Percentiles rank a stretch among this genome's conserved stretches.
phyloP scores from a whole-genome alignment of 2,329 filamentous ascomycete species.

The Colletotrichum coccodes region DNA sequence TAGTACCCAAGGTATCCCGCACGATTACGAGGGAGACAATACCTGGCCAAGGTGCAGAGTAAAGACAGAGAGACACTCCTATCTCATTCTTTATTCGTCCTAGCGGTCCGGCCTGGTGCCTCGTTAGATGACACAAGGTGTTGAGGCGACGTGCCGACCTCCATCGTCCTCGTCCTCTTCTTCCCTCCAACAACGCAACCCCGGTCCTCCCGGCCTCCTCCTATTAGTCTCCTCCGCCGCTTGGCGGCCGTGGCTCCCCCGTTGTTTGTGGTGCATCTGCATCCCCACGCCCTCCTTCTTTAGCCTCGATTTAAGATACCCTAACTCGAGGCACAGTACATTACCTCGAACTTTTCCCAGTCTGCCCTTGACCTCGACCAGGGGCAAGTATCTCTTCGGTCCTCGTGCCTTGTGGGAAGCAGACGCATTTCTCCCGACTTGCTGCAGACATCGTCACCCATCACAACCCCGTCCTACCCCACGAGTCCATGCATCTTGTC shows the following conservation, averaged over 20 bases:
- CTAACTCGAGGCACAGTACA: constrained; percentile 7
- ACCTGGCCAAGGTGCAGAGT: not conserved
- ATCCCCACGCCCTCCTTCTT: constrained; percentile 6
- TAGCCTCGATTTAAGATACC: constrained; percentile 2
- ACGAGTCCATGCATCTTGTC: constrained; percentile 33
- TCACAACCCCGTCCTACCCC: constrained; percentile 28
- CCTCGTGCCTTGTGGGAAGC: constrained; percentile 2
- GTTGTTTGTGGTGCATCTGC: constrained; percentile 15
- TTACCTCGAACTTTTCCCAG: not conserved
- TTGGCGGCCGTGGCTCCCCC: constrained; percentile 11
- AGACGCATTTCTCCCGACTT: constrained; percentile 18
- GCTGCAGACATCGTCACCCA: constrained; percentile 29
- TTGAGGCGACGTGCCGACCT: not conserved
- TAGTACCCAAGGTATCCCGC: not conserved
- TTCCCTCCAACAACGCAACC: not conserved
- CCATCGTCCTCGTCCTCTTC: not conserved
- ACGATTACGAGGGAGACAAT: not conserved
- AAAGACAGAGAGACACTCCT: not conserved
- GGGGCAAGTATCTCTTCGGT: constrained; percentile 1
- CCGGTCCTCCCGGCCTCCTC: constrained; percentile 16
- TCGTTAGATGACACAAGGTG: not conserved
- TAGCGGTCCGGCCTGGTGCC: not conserved
- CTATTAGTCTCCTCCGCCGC: constrained; percentile 16
- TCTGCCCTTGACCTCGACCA: not conserved
- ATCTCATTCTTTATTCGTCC: not conserved